phyloP scores from a whole-genome alignment of 805 yeast species.

The Metschnikowia amazonensis region DNA sequence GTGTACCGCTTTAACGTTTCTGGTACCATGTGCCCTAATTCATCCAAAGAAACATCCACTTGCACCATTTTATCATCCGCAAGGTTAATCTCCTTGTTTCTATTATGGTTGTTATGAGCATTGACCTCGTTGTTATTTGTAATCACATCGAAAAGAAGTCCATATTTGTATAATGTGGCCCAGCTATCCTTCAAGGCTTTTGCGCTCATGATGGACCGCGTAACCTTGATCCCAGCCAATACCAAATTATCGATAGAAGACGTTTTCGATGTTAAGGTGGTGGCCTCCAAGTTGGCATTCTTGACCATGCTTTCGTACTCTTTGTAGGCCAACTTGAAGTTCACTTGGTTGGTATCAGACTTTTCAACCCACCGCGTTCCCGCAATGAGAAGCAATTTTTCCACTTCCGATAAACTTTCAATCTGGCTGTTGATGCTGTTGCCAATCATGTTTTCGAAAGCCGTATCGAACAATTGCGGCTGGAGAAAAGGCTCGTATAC shows the following conservation, averaged over 20 bases:
- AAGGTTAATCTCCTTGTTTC: constrained; percentile 29
- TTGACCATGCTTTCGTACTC: constrained; percentile 65
- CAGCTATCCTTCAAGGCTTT: constrained; percentile 64
- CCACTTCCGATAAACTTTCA: constrained; percentile 58
- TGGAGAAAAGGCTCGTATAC: constrained; percentile 23
- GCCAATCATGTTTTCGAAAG: constrained; percentile 11
- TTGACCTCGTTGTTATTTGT: constrained; percentile 41
- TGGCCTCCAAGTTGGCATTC: constrained; percentile 35
- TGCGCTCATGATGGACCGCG: constrained; percentile 55
- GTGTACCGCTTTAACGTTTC: constrained; percentile 14
- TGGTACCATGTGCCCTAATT: constrained; percentile 34
- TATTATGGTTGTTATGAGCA: constrained; percentile 24
- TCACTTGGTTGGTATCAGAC: constrained; percentile 54
- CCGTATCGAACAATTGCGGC: constrained; percentile 25
- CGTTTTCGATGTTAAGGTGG: constrained; percentile 24
- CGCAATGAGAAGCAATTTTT: constrained; percentile 64
- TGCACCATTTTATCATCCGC: constrained; percentile 50
- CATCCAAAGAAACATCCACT: constrained; percentile 50
- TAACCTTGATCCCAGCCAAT: constrained; percentile 30
- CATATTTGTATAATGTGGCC: constrained; percentile 61
- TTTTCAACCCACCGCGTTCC: constrained; percentile 70
- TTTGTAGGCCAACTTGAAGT: constrained; percentile 70
- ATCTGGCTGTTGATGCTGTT: neutral
- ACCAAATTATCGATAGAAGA: constrained; percentile 36
- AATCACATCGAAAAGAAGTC: constrained; percentile 49